These are phyloP conservation scores for Lactarius vividus DNA, from an alignment of 768 basidiomycete species.

Conservation along the genomic window DNA sequence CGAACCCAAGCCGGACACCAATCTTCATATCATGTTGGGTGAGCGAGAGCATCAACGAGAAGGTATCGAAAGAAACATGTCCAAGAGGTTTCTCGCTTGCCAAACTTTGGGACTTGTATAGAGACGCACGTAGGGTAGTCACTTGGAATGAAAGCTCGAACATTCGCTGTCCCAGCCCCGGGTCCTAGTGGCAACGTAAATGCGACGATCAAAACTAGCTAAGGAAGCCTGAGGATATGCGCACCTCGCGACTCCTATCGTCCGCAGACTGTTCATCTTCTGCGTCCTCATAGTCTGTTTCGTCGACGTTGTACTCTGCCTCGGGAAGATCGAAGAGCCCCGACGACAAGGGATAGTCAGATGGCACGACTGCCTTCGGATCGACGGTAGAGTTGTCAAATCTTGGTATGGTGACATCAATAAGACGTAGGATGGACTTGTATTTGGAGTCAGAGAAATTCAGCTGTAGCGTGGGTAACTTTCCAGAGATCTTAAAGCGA, in stretches of 20 bases:
- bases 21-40: constrained; percentile 87
- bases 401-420: constrained; percentile 87
- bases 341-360: constrained; percentile 51
- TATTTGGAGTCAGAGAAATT: constrained; percentile 92
- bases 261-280: constrained; percentile 62
- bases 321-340: constrained; percentile 53
- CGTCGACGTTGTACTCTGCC: constrained; percentile 67
- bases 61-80: constrained; percentile 73
- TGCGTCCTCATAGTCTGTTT: constrained; percentile 41
- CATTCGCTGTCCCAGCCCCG: constrained; percentile 52
- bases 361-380: constrained; percentile 17
- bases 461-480: constrained; percentile 80
- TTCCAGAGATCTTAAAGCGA: constrained; percentile 87
- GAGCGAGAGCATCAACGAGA: constrained; percentile 69
- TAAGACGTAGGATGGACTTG: constrained; percentile 85
- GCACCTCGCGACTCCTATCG: constrained; percentile 48
- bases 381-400: constrained; percentile 47
- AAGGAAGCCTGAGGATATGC: constrained; percentile 31
- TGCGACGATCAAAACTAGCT: background rate
- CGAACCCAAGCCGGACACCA: constrained; percentile 73
- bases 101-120: constrained; percentile 66
- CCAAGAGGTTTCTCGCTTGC: constrained; percentile 73
- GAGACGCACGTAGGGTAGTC: constrained; percentile 71
- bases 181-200: constrained; percentile 30
- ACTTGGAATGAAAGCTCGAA: constrained; percentile 90